Conservation (phyloP, 768 basidiomycete genomes). For the Suillus ampliporus region DNA sequence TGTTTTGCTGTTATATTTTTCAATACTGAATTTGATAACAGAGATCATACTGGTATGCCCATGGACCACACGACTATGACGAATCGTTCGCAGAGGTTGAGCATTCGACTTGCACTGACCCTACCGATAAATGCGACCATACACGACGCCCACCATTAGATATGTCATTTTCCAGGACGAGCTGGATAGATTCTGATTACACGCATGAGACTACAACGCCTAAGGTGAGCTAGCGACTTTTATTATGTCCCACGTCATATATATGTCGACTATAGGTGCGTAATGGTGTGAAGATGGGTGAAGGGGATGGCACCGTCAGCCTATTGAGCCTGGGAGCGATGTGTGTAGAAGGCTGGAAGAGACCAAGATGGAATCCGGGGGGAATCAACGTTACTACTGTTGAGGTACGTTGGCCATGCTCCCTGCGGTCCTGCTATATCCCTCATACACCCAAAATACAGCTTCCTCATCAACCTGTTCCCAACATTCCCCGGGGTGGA, state of each 20-base stretch:
- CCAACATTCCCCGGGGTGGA: conserved; percentile 83
- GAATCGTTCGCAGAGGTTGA: conserved; percentile 54
- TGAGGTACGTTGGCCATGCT: conserved; percentile 59
- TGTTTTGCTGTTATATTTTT: conserved; percentile 10
- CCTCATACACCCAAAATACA: conserved; percentile 37
- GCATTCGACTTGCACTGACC: conserved; percentile 51
- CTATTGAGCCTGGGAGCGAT: conserved; percentile 89
- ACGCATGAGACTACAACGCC: conserved; percentile 66
- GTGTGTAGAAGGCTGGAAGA: conserved; percentile 96
- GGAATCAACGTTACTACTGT: conserved; percentile 87
- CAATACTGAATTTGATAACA: not conserved
- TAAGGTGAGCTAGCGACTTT: conserved; percentile 45
- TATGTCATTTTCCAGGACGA: conserved; percentile 58
- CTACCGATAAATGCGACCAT: conserved; percentile 44
- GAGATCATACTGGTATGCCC: conserved; percentile 62
- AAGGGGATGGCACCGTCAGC: conserved; percentile 95
- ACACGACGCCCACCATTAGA: conserved; percentile 55
- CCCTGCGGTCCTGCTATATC: conserved; percentile 4
- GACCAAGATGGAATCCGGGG: conserved; percentile 88
- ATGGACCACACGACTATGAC: conserved; percentile 71
- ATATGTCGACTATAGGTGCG: conserved; percentile 48
- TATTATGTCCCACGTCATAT: not conserved
- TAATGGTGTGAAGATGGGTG: conserved; percentile 91
- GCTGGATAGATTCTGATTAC: conserved; percentile 88
- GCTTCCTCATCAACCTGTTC: conserved; percentile 81